Base-by-base conservation (phyloP, 2,329 filamentous ascomycete genomes). In the Fusarium palustre region DNA sequence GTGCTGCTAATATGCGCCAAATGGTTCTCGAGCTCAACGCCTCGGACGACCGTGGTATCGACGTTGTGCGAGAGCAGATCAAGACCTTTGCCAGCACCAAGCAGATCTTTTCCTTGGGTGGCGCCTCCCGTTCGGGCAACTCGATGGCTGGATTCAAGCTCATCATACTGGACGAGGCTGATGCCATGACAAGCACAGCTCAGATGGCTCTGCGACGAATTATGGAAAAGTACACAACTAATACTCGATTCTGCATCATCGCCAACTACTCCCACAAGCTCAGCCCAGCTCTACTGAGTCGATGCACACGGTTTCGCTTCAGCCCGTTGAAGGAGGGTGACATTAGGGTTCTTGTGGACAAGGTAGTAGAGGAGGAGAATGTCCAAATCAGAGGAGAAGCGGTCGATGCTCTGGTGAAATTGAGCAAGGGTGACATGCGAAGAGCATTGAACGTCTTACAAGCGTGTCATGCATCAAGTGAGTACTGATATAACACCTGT, bases 251-350 rank as follows among this genome's bases (percentile, higher is more conserved):
- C 82, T 98, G 95, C 82, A 93, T 99, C 77, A 98, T 99, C 74
- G 96, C 96, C 74, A 99, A 99, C 82, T 99, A 99, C 81, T 96
- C 96, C 31, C 96, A 99, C 83, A 99, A 99, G 81, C 89, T 99
- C 39, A 97, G 93, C 15, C 95, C 96, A 0, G 96, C 96, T 0
- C 85, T 99, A 43, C 84, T 99, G 55, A 98, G 95, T 49, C 86
- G 96, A 74, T 99, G 96, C 81, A 99, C 96, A 12, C 86, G 96
- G 38, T 99, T 99, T 80, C 87, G 96, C 33, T 99, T 99, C 81
- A 97, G 93, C 71, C 96, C 96, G 13, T 83, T 99, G 57, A 97
- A 97, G 79, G 92, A 97, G 75, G 84, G 80, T 9, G 96, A 98
- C 77, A 97, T 99, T 64, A 85, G 93, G 52, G 85, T 87, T 2